phyloP scores from a whole-genome alignment of 208 protist genomes.

The Lotmaria passim region DNA sequence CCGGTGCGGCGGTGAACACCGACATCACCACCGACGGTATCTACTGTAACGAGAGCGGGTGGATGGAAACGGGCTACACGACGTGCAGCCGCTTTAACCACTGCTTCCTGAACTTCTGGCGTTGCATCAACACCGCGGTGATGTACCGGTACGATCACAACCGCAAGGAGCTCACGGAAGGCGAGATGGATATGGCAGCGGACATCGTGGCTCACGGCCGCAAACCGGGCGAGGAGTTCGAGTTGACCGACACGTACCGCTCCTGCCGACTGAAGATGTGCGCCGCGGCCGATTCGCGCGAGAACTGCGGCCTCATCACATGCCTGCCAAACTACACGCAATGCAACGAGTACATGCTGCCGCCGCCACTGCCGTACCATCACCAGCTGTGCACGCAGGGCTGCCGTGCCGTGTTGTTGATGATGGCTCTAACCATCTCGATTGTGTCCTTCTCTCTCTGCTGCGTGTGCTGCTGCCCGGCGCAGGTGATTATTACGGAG shows the following conservation, averaged over 20 bases:
- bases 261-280: constrained; percentile 50
- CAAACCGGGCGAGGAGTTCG: constrained; percentile 41
- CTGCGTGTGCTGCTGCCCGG: constrained; percentile 61
- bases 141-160: constrained; percentile 25
- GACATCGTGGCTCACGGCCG: constrained; percentile 51
- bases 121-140: constrained; percentile 37
- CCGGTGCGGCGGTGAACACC: constrained; percentile 14
- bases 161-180: background rate
- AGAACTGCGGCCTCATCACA: constrained; percentile 66
- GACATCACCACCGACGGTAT: constrained; percentile 41
- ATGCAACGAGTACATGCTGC: constrained; percentile 64
- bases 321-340: constrained; percentile 70
- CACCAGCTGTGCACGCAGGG: constrained; percentile 66
- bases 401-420: constrained; percentile 52
- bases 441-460: constrained; percentile 30
- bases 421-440: constrained; percentile 66
- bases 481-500: constrained; percentile 33
- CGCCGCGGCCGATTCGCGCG: constrained; percentile 42
- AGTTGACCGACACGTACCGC: constrained; percentile 44
- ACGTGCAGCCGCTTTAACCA: constrained; percentile 52
- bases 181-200: constrained; percentile 26
- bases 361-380: constrained; percentile 49
- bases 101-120: constrained; percentile 61
- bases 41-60: constrained; percentile 44
- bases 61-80: constrained; percentile 45